These are phyloP conservation scores for Aspergillus hiratsukae DNA, from an alignment of 2,329 filamentous ascomycete genomes.

Conservation along the genomic window DNA sequence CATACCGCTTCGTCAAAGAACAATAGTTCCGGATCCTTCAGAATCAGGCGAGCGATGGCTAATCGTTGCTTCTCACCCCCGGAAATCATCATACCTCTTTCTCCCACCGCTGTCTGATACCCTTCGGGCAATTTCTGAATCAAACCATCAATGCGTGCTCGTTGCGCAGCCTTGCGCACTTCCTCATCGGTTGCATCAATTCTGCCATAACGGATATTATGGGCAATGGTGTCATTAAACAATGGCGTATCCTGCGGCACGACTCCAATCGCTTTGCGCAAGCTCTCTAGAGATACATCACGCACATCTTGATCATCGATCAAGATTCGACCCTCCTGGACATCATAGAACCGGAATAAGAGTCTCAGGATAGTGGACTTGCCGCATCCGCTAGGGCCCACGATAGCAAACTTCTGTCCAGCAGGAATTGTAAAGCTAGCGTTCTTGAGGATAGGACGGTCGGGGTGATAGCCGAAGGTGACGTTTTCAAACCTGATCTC, in stretches of 20 bases:
- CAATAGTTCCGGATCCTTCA: slow-evolving; percentile 83
- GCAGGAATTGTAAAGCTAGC: slow-evolving; percentile 85
- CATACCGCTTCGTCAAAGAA: slow-evolving; percentile 88
- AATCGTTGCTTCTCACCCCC: slow-evolving; percentile 91
- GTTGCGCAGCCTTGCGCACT: slow-evolving; percentile 71
- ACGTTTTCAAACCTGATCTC: slow-evolving; percentile 95
- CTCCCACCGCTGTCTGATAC: slow-evolving; percentile 86
- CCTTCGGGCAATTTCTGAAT: slow-evolving; percentile 78
- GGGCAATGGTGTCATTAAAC: slow-evolving; percentile 93
- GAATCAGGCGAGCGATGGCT: slow-evolving; percentile 73
- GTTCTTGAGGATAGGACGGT: slow-evolving; percentile 81
- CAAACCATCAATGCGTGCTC: slow-evolving; percentile 80
- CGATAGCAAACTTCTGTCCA: slow-evolving; percentile 91
- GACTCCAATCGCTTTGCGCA: slow-evolving; percentile 83
- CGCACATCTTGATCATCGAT: slow-evolving; percentile 93
- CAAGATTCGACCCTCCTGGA: slow-evolving; percentile 75
- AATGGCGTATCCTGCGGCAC: slow-evolving; percentile 95
- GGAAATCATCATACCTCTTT: slow-evolving; percentile 94
- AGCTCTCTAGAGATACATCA: slow-evolving; percentile 72
- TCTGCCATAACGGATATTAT: slow-evolving; percentile 91
- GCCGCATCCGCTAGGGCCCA: slow-evolving; percentile 91
- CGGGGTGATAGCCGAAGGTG: slow-evolving; percentile 82
- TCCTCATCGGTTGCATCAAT: slow-evolving; percentile 69
- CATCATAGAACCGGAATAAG: slow-evolving; percentile 92
- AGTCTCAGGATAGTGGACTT: slow-evolving; percentile 91